Evolutionary conservation across 1,139 yeast genomes (phyloP), one percentile per base, ranked within the genome.

Genomic region (Kodamaea anthophila): DNA sequence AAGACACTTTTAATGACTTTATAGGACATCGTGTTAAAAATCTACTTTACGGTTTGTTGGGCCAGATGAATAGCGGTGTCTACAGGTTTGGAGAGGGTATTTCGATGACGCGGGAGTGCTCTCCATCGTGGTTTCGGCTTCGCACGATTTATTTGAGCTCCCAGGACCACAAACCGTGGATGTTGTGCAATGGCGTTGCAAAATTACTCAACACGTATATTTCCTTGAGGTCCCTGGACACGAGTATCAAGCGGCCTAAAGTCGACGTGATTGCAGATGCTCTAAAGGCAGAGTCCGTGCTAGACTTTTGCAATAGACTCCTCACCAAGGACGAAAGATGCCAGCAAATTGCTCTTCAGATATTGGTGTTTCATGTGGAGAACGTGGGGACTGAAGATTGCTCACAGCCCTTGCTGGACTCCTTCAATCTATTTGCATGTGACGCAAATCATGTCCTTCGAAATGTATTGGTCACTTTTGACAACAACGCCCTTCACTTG

Each of bases 101-200:
- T 8, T 50, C 53, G 4, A 16, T 58, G 3, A 23, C 23, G 12
- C 7, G 21, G 10, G 21, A 19, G 21, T 19, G 11, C 21, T 10
- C 21, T 10, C 7, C 21, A 13, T 18, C 21, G 6, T 58, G 68
- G 67, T 63, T 60, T 33, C 40, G 41, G 13, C 40, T 57, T 6
- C 47, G 41, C 7, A 42, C 55, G 6, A 38, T 61, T 3, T 46
- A 42, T 20, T 40, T 64, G 18, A 35, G 32, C 4, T 41, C 54
- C 1, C 34, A 38, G 8, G 45, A 46, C 13, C 27, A 35, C 24
- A 45, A 44, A 12, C 49, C 61, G 0, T 66, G 72, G 73, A 43
- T 65, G 7, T 33, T 55, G 11, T 34, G 45, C 6, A 29, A 43
- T 5, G 72, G 70, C 0, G 24, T 58, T 5, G 29, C 55, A 3